Conservation (phyloP, 345 rosid species). For the Ceriops decandra region DNA sequence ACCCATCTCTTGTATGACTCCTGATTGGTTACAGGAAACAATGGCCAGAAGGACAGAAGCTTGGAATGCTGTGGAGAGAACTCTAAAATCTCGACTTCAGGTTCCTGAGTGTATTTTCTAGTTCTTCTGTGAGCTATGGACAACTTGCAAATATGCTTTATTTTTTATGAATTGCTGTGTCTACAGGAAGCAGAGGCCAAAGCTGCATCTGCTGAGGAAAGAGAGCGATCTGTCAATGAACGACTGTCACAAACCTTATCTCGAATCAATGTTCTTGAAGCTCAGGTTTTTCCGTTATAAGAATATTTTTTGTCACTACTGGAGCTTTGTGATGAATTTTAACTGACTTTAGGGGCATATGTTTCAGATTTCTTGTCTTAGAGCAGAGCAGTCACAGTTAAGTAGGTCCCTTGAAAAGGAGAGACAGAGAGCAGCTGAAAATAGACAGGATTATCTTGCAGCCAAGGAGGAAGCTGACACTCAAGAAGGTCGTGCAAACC, state of each 20-base stretch:
- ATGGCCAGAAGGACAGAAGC: slow-evolving; percentile 59
- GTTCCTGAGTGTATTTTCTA: slow-evolving; percentile 35
- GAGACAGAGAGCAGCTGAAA: slow-evolving; percentile 96
- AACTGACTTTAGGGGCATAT: slow-evolving; percentile 31
- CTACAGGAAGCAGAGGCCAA: slow-evolving; percentile 87
- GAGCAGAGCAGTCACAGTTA: slow-evolving; percentile 92
- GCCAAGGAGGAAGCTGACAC: slow-evolving; percentile 99
- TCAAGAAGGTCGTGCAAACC: slow-evolving; percentile 82
- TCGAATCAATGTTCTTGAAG: slow-evolving; percentile 93
- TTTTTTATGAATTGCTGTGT: slow-evolving; percentile 5
- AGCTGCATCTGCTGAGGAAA: slow-evolving; percentile 91
- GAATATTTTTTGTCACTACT: slow-evolving; percentile 7
- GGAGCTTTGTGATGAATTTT: slow-evolving; percentile 12
- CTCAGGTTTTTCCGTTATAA: slow-evolving; percentile 54
- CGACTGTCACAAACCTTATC: slow-evolving; percentile 95
- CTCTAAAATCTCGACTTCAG: slow-evolving; percentile 76
- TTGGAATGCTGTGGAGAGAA: no score
- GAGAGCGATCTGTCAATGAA: slow-evolving; percentile 81
- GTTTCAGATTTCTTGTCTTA: slow-evolving; percentile 84
- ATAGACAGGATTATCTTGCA: slow-evolving; percentile 89
- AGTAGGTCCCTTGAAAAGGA: slow-evolving; percentile 94
- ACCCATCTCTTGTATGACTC: slow-evolving; percentile 8
- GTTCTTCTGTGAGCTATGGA: slow-evolving; percentile 1
- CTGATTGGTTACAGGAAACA: slow-evolving; percentile 61
- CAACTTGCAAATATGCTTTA: slow-evolving; percentile 2